Base-by-base conservation (phyloP, 805 yeast genomes). In the Starmera quercuum region DNA sequence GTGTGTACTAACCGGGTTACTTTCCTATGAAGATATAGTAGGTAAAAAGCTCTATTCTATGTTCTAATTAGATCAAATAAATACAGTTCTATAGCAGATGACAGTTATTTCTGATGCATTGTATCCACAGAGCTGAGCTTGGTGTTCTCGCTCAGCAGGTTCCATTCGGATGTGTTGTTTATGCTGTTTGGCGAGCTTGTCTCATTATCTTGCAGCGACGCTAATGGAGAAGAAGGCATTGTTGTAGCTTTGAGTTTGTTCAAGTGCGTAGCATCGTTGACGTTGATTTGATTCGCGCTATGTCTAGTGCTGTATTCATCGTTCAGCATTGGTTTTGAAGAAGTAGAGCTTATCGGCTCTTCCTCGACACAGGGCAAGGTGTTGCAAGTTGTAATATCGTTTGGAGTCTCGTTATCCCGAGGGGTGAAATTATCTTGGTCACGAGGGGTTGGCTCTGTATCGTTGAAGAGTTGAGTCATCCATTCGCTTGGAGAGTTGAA, bases 381-480 rank as follows among this genome's bases (percentile, higher is more conserved):
- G 32, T 50, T 52, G 30, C 57, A 52, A 4, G 57, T 50, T 3
- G 51, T 44, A 25, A 47, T 46, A 30, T 52, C 55, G 16, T 46
- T 49, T 40, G 57, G 57, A 7, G 57, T 49, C 5, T 14, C 16
- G 11, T 26, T 38, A 35, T 48, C 53, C 30, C 45, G 48, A 22
- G 53, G 53, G 5, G 26, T 24, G 7, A 24, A 24, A n/a, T 24
- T 24, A n/a, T 27, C 20, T 9, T 8, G 21, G 16, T 29, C 31
- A 10, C 16, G 13, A 14, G 31, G 31, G 9, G 56, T 49, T 14
- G 51, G 53, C 27, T 49, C 52, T 2, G 38, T 23, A 23, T 40
- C 30, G 20, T 38, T 33, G 32, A 47, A 44, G 6, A 51, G 37
- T 16, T 41, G 46, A 19, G 20, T 17, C 30, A 40, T 40, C 56